These are phyloP conservation scores for Ochetophila trinervis DNA, from an alignment of 306 rosid genomes.

Conservation along the genomic window DNA sequence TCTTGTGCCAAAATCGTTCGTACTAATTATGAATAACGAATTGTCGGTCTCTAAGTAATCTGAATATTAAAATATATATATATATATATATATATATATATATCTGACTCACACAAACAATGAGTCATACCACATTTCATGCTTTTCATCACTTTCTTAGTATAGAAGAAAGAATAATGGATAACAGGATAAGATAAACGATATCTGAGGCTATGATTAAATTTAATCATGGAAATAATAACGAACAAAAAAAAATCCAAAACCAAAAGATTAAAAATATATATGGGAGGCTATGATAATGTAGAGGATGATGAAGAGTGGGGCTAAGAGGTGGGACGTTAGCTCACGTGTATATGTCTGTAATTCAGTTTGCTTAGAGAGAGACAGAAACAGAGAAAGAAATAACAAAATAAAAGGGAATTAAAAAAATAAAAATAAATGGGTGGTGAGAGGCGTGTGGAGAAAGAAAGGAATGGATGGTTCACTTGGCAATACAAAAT, in stretches of 20 bases:
- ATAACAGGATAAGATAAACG: too few relatives aligned
- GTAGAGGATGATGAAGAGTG: conserved; percentile 31
- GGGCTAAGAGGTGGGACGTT: conserved; percentile 44
- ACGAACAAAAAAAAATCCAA: background rate
- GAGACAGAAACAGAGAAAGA: conserved; percentile 14
- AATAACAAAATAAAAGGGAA: background rate
- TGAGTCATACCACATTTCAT: too few relatives aligned
- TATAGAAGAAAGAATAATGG: too few relatives aligned
- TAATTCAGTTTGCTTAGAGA: conserved; percentile 45
- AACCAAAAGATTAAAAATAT: background rate
- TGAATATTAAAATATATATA: too few relatives aligned
- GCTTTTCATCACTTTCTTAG: too few relatives aligned
- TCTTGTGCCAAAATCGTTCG: too few relatives aligned
- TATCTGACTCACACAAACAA: too few relatives aligned
- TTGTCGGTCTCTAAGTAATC: background rate
- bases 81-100: too few relatives aligned
- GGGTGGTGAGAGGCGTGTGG: conserved; percentile 41
- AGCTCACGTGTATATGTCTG: conserved; percentile 83
- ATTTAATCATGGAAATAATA: background rate
- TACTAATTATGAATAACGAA: too few relatives aligned
- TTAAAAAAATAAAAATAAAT: background rate
- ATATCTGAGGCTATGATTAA: background rate
- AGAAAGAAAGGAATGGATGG: conserved; percentile 47
- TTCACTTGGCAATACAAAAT: conserved; percentile 15
- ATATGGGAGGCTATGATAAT: conserved; percentile 46